Evolutionary conservation across 495 filamentous ascomycete genomes (phyloP).

Genomic region (Tetracladium marchalianum): DNA sequence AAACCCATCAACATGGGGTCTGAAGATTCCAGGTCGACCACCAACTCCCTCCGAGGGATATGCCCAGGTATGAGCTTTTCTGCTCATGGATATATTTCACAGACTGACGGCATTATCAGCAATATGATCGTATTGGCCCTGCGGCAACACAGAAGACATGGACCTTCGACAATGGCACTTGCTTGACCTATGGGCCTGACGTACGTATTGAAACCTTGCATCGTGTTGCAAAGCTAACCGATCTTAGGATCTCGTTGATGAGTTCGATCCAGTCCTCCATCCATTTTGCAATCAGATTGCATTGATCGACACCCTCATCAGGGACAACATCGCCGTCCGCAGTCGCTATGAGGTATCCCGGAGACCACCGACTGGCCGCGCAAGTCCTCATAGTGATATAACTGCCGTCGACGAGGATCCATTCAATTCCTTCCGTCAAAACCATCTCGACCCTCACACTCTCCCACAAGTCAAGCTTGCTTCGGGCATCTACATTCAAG

Average conservation of each 20-base stretch:
- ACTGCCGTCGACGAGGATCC: not conserved
- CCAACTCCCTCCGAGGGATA: conserved; percentile 13
- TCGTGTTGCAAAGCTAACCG: conserved; percentile 2
- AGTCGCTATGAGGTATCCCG: not conserved
- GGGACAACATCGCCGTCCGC: conserved; percentile 6
- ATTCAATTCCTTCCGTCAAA: conserved; percentile 2
- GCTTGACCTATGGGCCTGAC: conserved; percentile 12
- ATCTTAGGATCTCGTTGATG: conserved; percentile 12
- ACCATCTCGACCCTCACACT: not conserved
- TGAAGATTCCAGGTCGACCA: conserved; percentile 13
- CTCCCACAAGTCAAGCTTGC: not conserved
- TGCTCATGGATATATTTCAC: too few species aligned
- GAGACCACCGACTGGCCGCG: not conserved
- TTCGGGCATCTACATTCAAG: conserved; percentile 1
- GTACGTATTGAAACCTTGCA: conserved; percentile 3
- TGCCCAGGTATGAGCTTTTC: conserved; percentile 8
- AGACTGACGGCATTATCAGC: not conserved
- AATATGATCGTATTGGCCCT: conserved; percentile 8
- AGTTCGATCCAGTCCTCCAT: conserved; percentile 2
- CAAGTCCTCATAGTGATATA: not conserved
- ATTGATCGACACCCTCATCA: conserved; percentile 10
- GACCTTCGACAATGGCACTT: conserved; percentile 14
- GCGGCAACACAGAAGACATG: not conserved
- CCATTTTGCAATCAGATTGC: conserved; percentile 13
- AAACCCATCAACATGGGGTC: conserved; percentile 9